Evolutionary conservation across 2,329 filamentous ascomycete genomes (phyloP), one percentile per base, ranked within the genome.

Genomic region (Hypoxylon sp.): DNA sequence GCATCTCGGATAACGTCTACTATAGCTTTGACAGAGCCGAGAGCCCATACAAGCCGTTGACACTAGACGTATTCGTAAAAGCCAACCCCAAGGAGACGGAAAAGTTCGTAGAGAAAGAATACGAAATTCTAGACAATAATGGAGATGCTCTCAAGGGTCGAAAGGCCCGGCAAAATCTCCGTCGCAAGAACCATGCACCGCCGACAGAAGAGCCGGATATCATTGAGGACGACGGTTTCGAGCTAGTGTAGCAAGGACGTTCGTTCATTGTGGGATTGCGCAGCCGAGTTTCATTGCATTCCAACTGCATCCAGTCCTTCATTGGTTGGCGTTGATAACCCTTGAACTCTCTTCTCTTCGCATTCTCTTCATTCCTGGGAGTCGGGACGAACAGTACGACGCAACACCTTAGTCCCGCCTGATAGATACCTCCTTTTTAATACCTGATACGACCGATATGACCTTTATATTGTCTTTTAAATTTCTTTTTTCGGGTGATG

Each of bases 71-170:
- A 26, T 81, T 80, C 58, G 73, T 81, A 63, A 81, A 80, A 71
- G 62, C 74, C 65, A 73, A 79, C 74, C 62, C 77, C 59, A 70
- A 79, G 74, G 81, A 80, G 54, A 85, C 81, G 33, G 83, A 84
- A 74, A 81, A 79, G 70, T 75, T 84, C 55, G 79, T 84, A 46
- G 81, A 84, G 76, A 81, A 81, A 71, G 83, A 85, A 74, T 85
- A 84, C 70, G 83, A 84, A 75, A 80, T 85, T 29, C 70, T 85
- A 13, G 83, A 85, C 69, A 78, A 70, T 69, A 82, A 84, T 48
- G 83, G 83, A 19, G 79, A 84, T 42, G 75, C 80, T 1, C 77
- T 84, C 39, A 81, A 79, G 72, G 83, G 83, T 44, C 78, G 80
- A 44, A 83, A 81, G 79, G 83, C 82, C 13, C 81, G 82, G 14